phyloP scores from a whole-genome alignment of 495 filamentous ascomycete genomes.

The Aspergillus sclerotioniger region DNA sequence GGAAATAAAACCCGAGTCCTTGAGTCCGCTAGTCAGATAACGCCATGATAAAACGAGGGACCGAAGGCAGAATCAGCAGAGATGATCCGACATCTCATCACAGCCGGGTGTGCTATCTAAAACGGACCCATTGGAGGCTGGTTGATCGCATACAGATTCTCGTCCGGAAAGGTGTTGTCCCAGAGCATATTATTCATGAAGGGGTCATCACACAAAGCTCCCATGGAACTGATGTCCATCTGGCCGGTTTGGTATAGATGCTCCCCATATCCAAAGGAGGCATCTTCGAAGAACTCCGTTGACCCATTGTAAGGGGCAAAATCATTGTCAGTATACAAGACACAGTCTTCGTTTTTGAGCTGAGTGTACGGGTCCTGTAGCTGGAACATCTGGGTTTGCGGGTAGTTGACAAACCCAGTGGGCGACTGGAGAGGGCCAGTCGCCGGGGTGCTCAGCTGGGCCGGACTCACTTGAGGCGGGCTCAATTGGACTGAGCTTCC shows the following conservation, averaged over 20 bases:
- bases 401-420: not conserved
- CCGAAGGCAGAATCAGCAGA: not conserved
- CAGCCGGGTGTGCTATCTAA: not conserved
- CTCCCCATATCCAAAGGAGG: not conserved
- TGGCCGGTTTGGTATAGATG: not conserved
- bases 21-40: not conserved
- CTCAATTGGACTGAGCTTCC: not conserved
- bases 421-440: constrained; percentile 1
- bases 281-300: not conserved
- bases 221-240: not conserved
- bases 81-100: not conserved
- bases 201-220: not conserved
- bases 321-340: constrained; percentile 4
- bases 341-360: constrained; percentile 2
- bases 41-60: not conserved
- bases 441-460: not conserved
- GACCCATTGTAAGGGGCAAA: constrained; percentile 1
- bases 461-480: not conserved
- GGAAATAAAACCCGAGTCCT: not conserved
- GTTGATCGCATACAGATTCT: not conserved
- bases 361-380: not conserved
- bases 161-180: not conserved
- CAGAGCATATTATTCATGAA: constrained; percentile 4
- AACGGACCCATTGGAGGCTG: not conserved
- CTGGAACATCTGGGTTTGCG: constrained; percentile 5